Base-by-base conservation (phyloP, 176 grass and related monocot genomes). In the Oryza officinalis region DNA sequence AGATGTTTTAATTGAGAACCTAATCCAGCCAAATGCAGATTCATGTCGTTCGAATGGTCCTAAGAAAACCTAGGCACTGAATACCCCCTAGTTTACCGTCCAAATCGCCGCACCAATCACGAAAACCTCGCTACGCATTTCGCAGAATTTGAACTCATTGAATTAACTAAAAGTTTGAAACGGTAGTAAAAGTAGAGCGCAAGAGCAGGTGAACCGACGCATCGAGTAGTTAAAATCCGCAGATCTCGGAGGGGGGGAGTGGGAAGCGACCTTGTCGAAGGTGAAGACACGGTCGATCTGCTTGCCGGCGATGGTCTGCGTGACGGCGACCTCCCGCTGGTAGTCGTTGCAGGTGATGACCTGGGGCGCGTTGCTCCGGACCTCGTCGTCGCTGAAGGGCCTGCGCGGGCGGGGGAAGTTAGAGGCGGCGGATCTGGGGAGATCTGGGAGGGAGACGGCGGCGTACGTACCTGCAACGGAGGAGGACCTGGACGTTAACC, bases 401-500 rank as follows among this genome's bases (percentile, higher is more conserved):
- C 96, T 99, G 73, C 74, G 28, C 59, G 5, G 32, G 30, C 3
- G 17, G 0, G 0, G 7, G 27, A 10, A 4, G 50, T 35, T 63
- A 14, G 72, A 47, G 37, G 69, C 68, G 18, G 75, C 63, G 40
- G 84, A 87, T 80, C 80, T 86, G 74, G 28, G n/a, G 69, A 20
- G 17, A 10, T 17, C 1, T 13, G 47, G 13, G 63, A 15, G 47
- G 10, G 45, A 47, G 22, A 8, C 4, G 40, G 45, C 37, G 37
- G 37, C 37, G 37, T 8, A n/a, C 47, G 43, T 81, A 96, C 97
- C 97, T 99, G 97, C 97, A 99, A 8, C 97, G 89, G 72, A 99
- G 89, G 71, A 99, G 89, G 26, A 96, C 97, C 84, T 99, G 97
- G 50, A 99, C 97, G 85, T 99, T 99, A 14, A 99, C 97, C 31